Conservation (phyloP, 495 filamentous ascomycete genomes). For the Neurospora sp. region DNA sequence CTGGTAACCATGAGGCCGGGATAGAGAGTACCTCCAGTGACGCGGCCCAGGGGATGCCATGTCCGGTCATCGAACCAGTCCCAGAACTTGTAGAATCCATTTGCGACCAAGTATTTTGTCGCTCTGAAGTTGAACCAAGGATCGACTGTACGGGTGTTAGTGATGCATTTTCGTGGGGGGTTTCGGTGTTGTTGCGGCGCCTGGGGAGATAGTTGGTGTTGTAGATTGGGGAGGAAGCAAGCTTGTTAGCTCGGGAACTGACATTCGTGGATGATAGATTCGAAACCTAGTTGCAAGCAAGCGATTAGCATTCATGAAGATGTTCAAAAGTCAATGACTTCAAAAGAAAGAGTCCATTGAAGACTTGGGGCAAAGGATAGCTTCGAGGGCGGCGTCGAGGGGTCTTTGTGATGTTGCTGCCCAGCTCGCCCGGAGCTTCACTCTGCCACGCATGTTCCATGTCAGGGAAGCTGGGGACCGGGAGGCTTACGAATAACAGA, state of each 20-base stretch:
- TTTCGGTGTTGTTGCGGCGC: not conserved
- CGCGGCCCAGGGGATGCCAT: slow-evolving; percentile 98
- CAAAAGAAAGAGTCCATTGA: not conserved
- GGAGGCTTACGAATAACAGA: slow-evolving; percentile 81
- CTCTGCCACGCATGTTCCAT: not conserved
- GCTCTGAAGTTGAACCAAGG: slow-evolving; percentile 99
- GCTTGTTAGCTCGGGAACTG: slow-evolving; percentile 29
- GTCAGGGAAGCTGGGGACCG: not conserved
- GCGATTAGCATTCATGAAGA: slow-evolving; percentile 22
- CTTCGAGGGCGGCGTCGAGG: not conserved
- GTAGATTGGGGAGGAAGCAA: not conserved
- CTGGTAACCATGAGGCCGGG: slow-evolving; percentile 99
- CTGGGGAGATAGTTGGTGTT: not conserved
- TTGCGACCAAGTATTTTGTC: slow-evolving; percentile 89
- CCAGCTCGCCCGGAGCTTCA: slow-evolving; percentile 1
- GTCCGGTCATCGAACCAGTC: slow-evolving; percentile 99
- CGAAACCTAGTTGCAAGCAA: slow-evolving; percentile 58
- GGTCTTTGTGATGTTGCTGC: not conserved
- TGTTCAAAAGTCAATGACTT: not conserved
- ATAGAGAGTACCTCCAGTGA: slow-evolving; percentile 97
- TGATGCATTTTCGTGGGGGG: not conserved
- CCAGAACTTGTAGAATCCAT: slow-evolving; percentile 99
- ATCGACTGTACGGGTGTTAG: slow-evolving; percentile 58
- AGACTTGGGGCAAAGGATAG: not conserved
- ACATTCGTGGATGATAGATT: slow-evolving; percentile 99